Percentiles rank a stretch among this genome's conserved stretches.
phyloP scores from a whole-genome alignment of 2,329 filamentous ascomycete species.

The Penicillium sp. region DNA sequence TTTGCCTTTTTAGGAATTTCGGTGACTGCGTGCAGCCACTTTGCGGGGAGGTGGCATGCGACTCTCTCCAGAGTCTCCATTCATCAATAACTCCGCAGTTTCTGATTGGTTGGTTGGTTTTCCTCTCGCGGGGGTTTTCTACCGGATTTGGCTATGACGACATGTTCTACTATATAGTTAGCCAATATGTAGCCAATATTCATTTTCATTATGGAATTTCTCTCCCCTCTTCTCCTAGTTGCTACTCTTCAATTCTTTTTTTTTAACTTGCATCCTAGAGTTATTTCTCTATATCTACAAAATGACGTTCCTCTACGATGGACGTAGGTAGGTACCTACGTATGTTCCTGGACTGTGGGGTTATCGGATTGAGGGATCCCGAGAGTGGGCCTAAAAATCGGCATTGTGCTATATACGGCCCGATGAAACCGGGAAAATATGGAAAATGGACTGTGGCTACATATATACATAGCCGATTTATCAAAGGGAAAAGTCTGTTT shows the following conservation, averaged over 20 bases:
- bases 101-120: not conserved
- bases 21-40: slow-evolving; percentile 20
- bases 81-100: not conserved
- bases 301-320: not conserved
- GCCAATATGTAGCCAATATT: no score
- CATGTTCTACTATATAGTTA: not conserved
- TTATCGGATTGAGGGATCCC: not conserved
- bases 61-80: not conserved
- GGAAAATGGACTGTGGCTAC: not conserved
- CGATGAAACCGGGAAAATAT: not conserved
- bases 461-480: not conserved
- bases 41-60: slow-evolving; percentile 8
- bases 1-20: slow-evolving; percentile 9
- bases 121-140: slow-evolving; percentile 1
- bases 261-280: no score
- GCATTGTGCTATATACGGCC: not conserved
- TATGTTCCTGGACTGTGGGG: not conserved
- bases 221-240: not conserved
- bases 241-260: not conserved
- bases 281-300: not conserved
- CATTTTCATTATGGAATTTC: not conserved
- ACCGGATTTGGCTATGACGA: slow-evolving; percentile 8
- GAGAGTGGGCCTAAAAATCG: not conserved
- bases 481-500: no score
- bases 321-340: not conserved